A percentile compares a stretch with the other conserved stretches of the same genome.
These are phyloP conservation scores for Sporothrix globosa DNA, from an alignment of 2,329 filamentous ascomycete species.

Conservation along the genomic window DNA sequence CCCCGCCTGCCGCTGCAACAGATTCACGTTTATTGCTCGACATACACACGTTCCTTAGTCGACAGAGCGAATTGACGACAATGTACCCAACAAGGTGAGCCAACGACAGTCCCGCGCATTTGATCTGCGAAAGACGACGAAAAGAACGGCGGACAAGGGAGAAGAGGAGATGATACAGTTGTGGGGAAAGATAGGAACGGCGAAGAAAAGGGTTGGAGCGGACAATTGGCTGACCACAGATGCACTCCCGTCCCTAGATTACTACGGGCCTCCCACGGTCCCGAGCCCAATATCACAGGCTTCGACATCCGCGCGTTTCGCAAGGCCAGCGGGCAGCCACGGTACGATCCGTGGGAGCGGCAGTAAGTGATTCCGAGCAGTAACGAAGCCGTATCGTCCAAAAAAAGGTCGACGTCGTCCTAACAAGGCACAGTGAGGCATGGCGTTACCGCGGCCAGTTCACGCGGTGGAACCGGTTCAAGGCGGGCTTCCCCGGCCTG, in stretches of 20 bases:
- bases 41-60: background rate
- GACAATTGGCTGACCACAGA: background rate
- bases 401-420: background rate
- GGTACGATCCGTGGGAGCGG: slow-evolving; percentile 70
- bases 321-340: slow-evolving; percentile 65
- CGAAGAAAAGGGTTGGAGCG: background rate
- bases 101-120: background rate
- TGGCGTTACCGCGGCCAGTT: slow-evolving; percentile 94
- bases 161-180: background rate
- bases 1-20: slow-evolving; percentile 8
- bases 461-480: slow-evolving; percentile 87
- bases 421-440: slow-evolving; percentile 68
- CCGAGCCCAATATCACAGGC: slow-evolving; percentile 80
- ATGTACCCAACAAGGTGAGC: slow-evolving; percentile 47
- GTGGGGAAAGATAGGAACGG: background rate
- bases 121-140: background rate
- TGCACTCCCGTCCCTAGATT: slow-evolving; percentile 44
- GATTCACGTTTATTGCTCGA: background rate
- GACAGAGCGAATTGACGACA: slow-evolving; percentile 33
- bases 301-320: slow-evolving; percentile 85
- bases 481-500: slow-evolving; percentile 81
- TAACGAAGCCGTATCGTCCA: background rate
- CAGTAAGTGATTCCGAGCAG: slow-evolving; percentile 51
- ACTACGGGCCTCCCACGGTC: slow-evolving; percentile 56
- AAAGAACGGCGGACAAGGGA: background rate